Evolutionary conservation across 2,329 filamentous ascomycete species (phyloP).

Genomic region (Penicillium crustosum): DNA sequence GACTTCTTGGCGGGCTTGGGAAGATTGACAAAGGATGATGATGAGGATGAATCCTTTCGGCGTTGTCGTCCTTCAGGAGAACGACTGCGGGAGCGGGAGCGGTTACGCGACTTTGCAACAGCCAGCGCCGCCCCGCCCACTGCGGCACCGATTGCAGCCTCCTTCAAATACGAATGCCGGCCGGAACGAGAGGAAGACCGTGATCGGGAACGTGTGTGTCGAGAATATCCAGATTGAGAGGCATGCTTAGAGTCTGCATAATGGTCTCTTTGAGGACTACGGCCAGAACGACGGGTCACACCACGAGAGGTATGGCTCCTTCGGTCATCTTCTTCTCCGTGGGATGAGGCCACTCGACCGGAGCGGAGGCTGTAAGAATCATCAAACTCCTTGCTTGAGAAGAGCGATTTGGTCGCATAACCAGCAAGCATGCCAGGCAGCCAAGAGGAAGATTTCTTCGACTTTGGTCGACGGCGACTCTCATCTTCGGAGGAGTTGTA

Average conservation of each 20-base stretch:
- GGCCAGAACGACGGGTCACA: slow-evolving; percentile 34
- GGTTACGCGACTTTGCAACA: slow-evolving; percentile 26
- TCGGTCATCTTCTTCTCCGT: slow-evolving; percentile 33
- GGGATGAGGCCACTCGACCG: slow-evolving; percentile 41
- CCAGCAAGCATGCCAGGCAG: slow-evolving; percentile 56
- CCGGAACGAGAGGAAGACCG: slow-evolving; percentile 37
- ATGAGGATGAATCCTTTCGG: slow-evolving; percentile 51
- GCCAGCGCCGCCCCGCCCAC: slow-evolving; percentile 32
- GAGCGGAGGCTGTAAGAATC: slow-evolving; percentile 61
- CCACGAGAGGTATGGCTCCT: slow-evolving; percentile 49
- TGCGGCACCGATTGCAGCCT: slow-evolving; percentile 42
- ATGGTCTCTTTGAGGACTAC: slow-evolving; percentile 38
- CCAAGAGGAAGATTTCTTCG: slow-evolving; percentile 48
- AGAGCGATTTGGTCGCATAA: slow-evolving; percentile 56
- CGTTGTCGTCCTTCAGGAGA: slow-evolving; percentile 36
- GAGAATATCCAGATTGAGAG: slow-evolving; percentile 23
- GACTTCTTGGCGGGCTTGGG: slow-evolving; percentile 55
- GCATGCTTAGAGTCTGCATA: slow-evolving; percentile 28
- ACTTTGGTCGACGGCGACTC: slow-evolving; percentile 46
- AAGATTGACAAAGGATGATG: slow-evolving; percentile 65
- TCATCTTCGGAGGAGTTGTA: slow-evolving; percentile 57
- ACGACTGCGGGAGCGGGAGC: slow-evolving; percentile 35
- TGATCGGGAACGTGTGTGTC: slow-evolving; percentile 46
- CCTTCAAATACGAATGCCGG: slow-evolving; percentile 30
- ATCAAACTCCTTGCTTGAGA: slow-evolving; percentile 56